These are phyloP conservation scores for Neurospora sp. DNA, from an alignment of 495 filamentous ascomycete species.

Conservation along the genomic window DNA sequence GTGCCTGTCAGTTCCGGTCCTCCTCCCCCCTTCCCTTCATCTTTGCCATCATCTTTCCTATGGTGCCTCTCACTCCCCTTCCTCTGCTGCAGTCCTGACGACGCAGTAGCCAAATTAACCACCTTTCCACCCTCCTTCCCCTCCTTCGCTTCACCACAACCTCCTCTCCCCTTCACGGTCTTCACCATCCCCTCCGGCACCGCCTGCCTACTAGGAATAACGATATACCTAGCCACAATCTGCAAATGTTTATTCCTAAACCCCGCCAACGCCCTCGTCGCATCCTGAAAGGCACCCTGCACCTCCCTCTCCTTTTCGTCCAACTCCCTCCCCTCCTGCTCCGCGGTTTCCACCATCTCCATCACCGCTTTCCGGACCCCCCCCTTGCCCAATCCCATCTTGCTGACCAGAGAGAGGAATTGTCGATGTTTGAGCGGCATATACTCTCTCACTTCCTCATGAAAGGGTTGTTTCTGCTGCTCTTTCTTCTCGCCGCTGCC, in stretches of 20 bases:
- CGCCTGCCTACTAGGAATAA: conserved; percentile 47
- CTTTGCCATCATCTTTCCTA: background rate
- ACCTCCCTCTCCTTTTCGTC: conserved; percentile 48
- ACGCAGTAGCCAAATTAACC: no score
- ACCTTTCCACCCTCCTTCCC: background rate
- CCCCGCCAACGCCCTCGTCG: conserved; percentile 66
- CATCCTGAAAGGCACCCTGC: conserved; percentile 59
- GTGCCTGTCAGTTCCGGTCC: conserved; percentile 64
- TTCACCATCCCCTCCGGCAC: background rate
- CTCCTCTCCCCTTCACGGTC: background rate
- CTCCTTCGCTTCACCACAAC: background rate
- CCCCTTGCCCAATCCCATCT: conserved; percentile 25
- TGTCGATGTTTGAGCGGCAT: conserved; percentile 81
- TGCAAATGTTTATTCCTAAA: conserved; percentile 85
- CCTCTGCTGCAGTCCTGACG: no score
- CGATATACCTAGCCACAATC: conserved; percentile 89
- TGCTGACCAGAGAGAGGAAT: conserved; percentile 67
- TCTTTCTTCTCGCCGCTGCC: conserved; percentile 40
- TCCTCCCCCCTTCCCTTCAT: background rate
- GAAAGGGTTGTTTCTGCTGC: conserved; percentile 77
- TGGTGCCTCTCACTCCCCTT: no score
- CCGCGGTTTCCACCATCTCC: background rate
- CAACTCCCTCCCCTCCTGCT: conserved; percentile 47
- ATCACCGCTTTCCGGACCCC: conserved; percentile 9
- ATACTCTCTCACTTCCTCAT: conserved; percentile 81